A percentile compares a stretch with the other conserved stretches of the same genome.
phyloP scores from a whole-genome alignment of 1,284 basidiomycete genomes.

The Ganoderma lucidum region DNA sequence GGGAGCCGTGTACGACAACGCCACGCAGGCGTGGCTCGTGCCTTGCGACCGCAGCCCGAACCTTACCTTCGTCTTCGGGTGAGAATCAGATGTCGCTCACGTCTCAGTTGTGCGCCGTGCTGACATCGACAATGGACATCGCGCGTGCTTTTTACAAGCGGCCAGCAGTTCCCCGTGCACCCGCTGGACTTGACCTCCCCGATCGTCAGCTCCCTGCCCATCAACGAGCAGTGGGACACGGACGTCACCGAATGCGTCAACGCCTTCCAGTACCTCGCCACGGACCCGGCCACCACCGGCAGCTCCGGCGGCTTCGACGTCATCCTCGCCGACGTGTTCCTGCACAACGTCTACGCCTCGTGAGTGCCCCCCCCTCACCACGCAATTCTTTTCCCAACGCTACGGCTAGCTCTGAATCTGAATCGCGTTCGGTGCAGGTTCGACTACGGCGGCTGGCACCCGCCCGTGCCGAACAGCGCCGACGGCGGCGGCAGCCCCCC shows the following conservation, averaged over 20 bases:
- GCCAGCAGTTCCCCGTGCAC: conserved; percentile 32
- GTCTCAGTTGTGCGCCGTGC: background rate
- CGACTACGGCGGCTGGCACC: conserved; percentile 49
- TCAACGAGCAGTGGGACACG: conserved; percentile 6
- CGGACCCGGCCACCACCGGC: conserved; percentile 29
- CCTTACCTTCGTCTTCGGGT: conserved; percentile 40
- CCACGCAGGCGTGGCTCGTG: conserved; percentile 33
- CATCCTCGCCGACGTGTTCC: conserved; percentile 49
- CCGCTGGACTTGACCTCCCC: conserved; percentile 36
- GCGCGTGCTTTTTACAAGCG: conserved; percentile 1
- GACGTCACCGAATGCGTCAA: conserved; percentile 16
- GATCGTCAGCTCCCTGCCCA: background rate
- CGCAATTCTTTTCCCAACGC: background rate
- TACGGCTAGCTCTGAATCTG: background rate
- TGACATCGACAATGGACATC: background rate
- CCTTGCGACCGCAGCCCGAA: conserved; percentile 38
- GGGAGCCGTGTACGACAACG: conserved; percentile 36
- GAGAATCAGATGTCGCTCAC: conserved; percentile 22
- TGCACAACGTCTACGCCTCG: conserved; percentile 51
- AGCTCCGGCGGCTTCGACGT: conserved; percentile 40
- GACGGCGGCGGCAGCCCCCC: conserved; percentile 42
- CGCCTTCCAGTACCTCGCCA: conserved; percentile 18
- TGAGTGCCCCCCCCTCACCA: conserved; percentile 30
- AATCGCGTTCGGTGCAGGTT: conserved; percentile 38
- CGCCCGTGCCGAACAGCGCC: conserved; percentile 23